phyloP scores from a whole-genome alignment of 768 basidiomycete species.

The Rhodotorula sphaerocarpa region DNA sequence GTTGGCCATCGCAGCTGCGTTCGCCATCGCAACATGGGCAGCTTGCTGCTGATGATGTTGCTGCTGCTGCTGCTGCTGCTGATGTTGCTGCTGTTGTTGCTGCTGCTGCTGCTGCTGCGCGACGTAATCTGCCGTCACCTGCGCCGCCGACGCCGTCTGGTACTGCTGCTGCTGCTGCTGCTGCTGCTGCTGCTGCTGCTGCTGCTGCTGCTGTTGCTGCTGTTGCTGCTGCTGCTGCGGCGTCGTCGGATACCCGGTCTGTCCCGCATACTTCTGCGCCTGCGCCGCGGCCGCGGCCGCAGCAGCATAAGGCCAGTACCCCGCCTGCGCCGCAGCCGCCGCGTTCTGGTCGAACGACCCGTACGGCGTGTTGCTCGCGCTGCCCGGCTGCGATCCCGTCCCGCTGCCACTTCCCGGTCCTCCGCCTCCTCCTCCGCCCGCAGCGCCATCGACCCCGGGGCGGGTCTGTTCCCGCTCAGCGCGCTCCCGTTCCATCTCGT shows the following conservation, averaged over 20 bases:
- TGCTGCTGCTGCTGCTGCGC: constrained; percentile 6
- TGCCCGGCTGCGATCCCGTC: constrained; percentile 14
- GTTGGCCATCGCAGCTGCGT: background rate
- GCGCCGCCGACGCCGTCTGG: constrained; percentile 1
- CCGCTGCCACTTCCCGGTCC: background rate
- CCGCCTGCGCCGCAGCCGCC: background rate
- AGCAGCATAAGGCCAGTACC: constrained; percentile 12
- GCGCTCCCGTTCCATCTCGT: constrained; percentile 79
- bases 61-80: background rate
- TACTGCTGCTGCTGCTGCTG: background rate
- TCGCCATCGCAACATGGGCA: background rate
- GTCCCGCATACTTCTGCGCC: background rate
- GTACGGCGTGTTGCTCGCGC: constrained; percentile 26
- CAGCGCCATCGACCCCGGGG: background rate
- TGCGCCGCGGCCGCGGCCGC: background rate
- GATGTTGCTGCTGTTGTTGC: constrained; percentile 2
- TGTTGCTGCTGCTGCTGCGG: constrained; percentile 1
- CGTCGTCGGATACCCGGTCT: background rate
- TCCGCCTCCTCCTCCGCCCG: background rate
- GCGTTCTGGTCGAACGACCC: constrained; percentile 24
- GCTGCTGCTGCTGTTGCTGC: no score
- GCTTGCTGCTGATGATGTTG: no score
- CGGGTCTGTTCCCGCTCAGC: constrained; percentile 46
- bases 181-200: constrained; percentile 5
- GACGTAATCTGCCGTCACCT: background rate